Evolutionary conservation across 257 asterid genomes (phyloP), one percentile per base, ranked within the genome.

Genomic region (Gardenia jasminoides): DNA sequence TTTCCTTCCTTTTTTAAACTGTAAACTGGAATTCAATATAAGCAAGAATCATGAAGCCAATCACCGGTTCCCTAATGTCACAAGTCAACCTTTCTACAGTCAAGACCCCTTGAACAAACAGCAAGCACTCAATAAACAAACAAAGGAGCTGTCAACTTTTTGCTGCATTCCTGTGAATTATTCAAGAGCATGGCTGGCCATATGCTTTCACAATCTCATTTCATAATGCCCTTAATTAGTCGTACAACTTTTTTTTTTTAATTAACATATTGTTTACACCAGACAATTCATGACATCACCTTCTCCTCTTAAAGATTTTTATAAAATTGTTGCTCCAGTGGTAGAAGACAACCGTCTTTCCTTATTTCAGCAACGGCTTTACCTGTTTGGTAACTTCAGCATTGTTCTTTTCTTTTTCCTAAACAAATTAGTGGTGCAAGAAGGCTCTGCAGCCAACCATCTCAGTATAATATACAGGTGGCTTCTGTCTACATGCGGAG

Each of bases 161-260:
- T 24, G 70, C 52, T 75, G 79, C 73, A 58, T 76, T 81, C 79
- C 74, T 78, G 78, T 72, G 84, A 66, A 82, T 79, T 46, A 75
- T 83, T 82, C 82, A 76, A 75, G 82, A 70, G 81, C 80, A 82
- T 79, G 82, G 86, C 80, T 86, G 87, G 84, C 86, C 91, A 84
- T 74, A 82, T 79, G 88, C 83, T 74, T 80, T 41, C 81, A 77
- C 77, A 80, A 78, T 78, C 80, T 81, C 20, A 28, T 69, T 72
- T 46, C 77, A 78, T 76, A 67, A 74, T 79, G 33, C 76, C 70
- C 70, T 79, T 36, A 66, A 33, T 79, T 39, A 67, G n/a, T 44
- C 30, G 16, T 7, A 44, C 11, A 22, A 41, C 41, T 36, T 80
- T 58, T 74, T 68, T 79, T 79, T 73, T 79, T 47, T 73, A 73